Conservation (phyloP, 2,329 filamentous ascomycete genomes). For the Madurella fahalii region DNA sequence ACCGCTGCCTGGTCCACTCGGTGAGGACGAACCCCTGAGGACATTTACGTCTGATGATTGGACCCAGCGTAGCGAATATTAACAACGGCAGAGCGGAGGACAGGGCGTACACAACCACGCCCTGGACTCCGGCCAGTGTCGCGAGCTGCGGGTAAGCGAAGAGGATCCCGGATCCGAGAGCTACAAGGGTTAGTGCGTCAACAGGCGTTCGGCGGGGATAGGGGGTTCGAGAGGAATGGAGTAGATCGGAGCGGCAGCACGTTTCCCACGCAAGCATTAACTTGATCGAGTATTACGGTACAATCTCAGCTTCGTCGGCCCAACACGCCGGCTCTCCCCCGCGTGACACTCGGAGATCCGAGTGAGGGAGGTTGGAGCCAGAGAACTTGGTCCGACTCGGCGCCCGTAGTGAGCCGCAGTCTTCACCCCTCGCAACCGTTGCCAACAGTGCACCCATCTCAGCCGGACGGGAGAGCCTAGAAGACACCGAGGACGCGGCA, state of each 20-base stretch:
- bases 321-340: constrained; percentile 39
- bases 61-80: constrained; percentile 69
- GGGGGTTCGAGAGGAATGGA: constrained; percentile 25
- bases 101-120: constrained; percentile 71
- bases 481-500: background rate
- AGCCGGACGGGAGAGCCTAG: background rate
- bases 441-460: background rate
- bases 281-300: constrained; percentile 97
- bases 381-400: constrained; percentile 52
- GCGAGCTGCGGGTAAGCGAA: constrained; percentile 80
- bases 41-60: constrained; percentile 73
- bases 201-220: constrained; percentile 9
- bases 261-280: constrained; percentile 99
- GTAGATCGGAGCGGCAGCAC: constrained; percentile 76
- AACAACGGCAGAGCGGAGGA: constrained; percentile 69
- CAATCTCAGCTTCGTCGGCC: constrained; percentile 79
- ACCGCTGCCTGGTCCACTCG: constrained; percentile 78
- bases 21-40: constrained; percentile 82
- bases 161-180: constrained; percentile 76
- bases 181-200: constrained; percentile 51
- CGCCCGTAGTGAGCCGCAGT: constrained; percentile 82
- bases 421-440: constrained; percentile 24
- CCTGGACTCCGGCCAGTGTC: constrained; percentile 74
- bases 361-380: constrained; percentile 49
- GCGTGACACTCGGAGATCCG: constrained; percentile 2